phyloP scores from a whole-genome alignment of 257 asterid genomes.

The Nicotiana tabacum region DNA sequence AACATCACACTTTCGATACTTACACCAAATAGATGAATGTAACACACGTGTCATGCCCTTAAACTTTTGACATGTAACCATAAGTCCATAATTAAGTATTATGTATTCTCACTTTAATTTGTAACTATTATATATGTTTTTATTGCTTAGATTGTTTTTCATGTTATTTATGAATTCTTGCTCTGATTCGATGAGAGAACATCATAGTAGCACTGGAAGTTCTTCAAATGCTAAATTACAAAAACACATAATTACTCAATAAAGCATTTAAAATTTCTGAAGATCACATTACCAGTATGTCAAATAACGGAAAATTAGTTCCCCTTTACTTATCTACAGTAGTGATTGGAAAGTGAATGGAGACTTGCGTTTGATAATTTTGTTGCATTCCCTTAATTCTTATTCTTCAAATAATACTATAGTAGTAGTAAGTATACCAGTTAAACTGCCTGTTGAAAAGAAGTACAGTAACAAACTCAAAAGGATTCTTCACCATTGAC shows the following conservation, averaged over 20 bases:
- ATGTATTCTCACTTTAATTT: background rate
- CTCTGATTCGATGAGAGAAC: background rate
- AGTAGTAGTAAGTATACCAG: too few species aligned
- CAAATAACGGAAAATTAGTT: too few species aligned
- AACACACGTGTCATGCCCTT: background rate
- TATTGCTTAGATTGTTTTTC: background rate
- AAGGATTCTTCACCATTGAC: background rate
- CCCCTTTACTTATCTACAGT: too few species aligned
- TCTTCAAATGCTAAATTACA: background rate
- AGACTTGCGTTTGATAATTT: background rate
- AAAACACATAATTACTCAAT: background rate
- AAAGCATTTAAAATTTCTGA: too few species aligned
- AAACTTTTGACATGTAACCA: background rate
- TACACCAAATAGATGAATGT: background rate
- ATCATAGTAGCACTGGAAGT: too few species aligned
- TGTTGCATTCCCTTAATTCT: background rate
- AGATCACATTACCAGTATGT: too few species aligned
- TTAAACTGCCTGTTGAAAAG: too few species aligned
- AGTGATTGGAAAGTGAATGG: too few species aligned
- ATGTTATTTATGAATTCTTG: background rate
- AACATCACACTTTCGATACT: background rate
- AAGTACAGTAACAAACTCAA: too few species aligned
- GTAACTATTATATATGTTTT: background rate
- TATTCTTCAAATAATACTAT: background rate
- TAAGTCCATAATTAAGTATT: background rate